These are phyloP conservation scores for Neonectria coccinea DNA, from an alignment of 2,329 filamentous ascomycete genomes.

Conservation along the genomic window DNA sequence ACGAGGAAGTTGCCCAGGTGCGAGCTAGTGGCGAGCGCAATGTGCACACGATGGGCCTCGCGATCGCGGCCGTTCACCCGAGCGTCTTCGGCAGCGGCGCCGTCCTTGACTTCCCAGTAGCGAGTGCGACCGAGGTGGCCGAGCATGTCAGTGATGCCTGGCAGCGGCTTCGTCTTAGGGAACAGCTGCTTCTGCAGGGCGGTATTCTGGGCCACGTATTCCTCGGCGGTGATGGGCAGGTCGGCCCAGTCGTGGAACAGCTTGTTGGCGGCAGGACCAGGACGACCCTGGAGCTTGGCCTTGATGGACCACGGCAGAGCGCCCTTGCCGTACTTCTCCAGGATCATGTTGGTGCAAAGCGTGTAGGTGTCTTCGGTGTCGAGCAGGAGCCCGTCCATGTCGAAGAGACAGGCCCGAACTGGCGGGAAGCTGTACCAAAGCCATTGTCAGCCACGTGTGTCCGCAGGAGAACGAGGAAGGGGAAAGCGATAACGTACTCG, in stretches of 20 bases:
- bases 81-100: conserved; percentile 38
- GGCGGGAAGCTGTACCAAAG: conserved; percentile 73
- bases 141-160: conserved; percentile 80
- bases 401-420: conserved; percentile 92
- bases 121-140: conserved; percentile 65
- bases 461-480: background rate
- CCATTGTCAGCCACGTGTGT: conserved; percentile 27
- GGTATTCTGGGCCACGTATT: conserved; percentile 71
- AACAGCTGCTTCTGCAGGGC: conserved; percentile 79
- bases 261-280: conserved; percentile 63
- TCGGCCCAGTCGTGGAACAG: conserved; percentile 83
- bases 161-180: conserved; percentile 78
- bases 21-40: conserved; percentile 88
- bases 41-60: conserved; percentile 67
- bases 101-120: conserved; percentile 58
- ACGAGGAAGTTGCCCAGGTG: conserved; percentile 78
- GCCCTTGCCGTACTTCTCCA: conserved; percentile 79
- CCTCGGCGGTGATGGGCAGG: conserved; percentile 78
- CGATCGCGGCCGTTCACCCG: conserved; percentile 32
- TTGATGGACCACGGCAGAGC: conserved; percentile 93
- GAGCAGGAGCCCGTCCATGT: conserved; percentile 97
- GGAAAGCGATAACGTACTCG: conserved; percentile 52
- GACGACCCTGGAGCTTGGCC: conserved; percentile 78
- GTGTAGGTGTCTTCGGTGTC: conserved; percentile 94
- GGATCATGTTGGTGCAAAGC: conserved; percentile 82